phyloP scores from a whole-genome alignment of 805 yeast species.

The Isabelozyma heimii region DNA sequence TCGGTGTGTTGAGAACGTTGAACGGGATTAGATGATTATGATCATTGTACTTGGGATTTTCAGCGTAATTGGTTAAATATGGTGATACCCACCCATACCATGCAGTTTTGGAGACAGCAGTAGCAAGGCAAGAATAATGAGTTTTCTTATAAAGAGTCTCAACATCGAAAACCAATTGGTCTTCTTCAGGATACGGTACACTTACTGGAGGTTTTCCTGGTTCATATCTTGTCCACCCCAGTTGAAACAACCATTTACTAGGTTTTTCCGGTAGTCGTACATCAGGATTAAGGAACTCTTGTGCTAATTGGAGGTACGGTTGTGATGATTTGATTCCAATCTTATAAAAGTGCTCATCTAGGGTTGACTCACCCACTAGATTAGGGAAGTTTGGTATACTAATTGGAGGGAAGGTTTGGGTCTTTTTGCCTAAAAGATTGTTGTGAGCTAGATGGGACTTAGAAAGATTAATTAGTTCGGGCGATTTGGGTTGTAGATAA shows the following conservation, averaged over 20 bases:
- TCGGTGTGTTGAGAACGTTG: constrained; percentile 45
- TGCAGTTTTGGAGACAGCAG: constrained; percentile 71
- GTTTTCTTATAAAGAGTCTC: constrained; percentile 80
- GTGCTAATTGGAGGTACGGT: constrained; percentile 56
- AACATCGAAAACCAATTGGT: constrained; percentile 79
- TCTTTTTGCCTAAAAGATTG: constrained; percentile 72
- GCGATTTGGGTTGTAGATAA: constrained; percentile 25
- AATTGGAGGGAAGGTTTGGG: constrained; percentile 61
- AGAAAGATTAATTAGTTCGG: constrained; percentile 48
- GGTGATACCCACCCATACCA: constrained; percentile 98
- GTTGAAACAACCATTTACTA: constrained; percentile 48
- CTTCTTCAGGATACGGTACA: constrained; percentile 71
- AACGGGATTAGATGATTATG: constrained; percentile 76
- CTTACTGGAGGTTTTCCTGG: constrained; percentile 48
- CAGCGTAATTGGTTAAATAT: constrained; percentile 54
- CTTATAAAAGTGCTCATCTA: constrained; percentile 83
- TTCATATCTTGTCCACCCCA: constrained; percentile 84
- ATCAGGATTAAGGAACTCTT: constrained; percentile 35
- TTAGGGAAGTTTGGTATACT: constrained; percentile 57
- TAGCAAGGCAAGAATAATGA: constrained; percentile 74
- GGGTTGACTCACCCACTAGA: constrained; percentile 60
- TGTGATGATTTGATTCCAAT: constrained; percentile 59
- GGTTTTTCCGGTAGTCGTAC: constrained; percentile 24
- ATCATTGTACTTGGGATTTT: constrained; percentile 24
- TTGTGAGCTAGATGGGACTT: constrained; percentile 57